phyloP scores from a whole-genome alignment of 257 asterid genomes.

The Thymus mandschuricus region DNA sequence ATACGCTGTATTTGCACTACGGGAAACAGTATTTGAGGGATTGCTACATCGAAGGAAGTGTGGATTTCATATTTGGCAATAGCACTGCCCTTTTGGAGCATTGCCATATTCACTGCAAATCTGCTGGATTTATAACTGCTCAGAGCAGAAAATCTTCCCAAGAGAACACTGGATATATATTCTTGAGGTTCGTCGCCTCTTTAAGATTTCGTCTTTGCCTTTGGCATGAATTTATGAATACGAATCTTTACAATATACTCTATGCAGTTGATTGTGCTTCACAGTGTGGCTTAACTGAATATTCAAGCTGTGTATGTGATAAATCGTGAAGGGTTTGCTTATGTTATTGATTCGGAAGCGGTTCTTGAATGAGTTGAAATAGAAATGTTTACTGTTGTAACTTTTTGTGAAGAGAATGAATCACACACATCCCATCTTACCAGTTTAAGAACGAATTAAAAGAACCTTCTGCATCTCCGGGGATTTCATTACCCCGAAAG shows the following conservation, averaged over 20 bases:
- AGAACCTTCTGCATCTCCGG: not conserved
- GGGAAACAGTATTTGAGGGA: constrained; percentile 90
- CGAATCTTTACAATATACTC: not conserved
- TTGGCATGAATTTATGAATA: not conserved
- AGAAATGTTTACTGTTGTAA: not conserved
- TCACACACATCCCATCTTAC: not conserved
- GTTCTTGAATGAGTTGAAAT: not conserved
- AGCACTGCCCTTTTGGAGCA: constrained; percentile 97
- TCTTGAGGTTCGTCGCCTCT: constrained; percentile 61
- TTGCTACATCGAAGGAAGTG: constrained; percentile 97
- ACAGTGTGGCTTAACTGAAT: not conserved
- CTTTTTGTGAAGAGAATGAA: not conserved
- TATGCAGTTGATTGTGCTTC: not conserved
- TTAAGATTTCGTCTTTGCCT: not conserved
- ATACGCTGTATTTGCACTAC: constrained; percentile 83
- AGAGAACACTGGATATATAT: constrained; percentile 92
- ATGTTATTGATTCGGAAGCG: not conserved
- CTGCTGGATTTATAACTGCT: constrained; percentile 82
- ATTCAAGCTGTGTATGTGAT: not conserved
- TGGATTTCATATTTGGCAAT: constrained; percentile 95
- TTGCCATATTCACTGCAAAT: constrained; percentile 94
- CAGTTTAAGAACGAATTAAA: not conserved
- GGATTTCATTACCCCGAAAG: no score
- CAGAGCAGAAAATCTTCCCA: constrained; percentile 95
- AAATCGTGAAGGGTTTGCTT: not conserved